Base-by-base conservation (phyloP, 768 basidiomycete genomes). In the Fistulinella prunicolor region DNA sequence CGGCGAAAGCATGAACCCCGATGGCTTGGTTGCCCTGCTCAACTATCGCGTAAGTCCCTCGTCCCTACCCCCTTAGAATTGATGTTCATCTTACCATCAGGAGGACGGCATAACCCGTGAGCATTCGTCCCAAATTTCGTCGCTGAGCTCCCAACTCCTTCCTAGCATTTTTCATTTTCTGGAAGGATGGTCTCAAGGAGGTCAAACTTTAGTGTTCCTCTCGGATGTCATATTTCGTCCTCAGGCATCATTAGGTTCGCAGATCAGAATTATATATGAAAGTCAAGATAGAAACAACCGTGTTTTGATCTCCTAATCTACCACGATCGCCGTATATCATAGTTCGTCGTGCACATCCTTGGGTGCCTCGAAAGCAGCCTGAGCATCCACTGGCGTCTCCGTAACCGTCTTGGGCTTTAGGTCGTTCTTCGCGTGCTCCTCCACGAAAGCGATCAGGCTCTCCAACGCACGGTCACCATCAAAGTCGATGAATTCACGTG, bases 101-200 rank as follows among this genome's bases (percentile, higher is more conserved):
- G 83, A 78, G 69, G 90, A 93, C 67, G 89, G 89, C 56, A 54
- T 80, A 53, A 93, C 91, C 26, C 89, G 89, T 91, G 68, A 65
- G 86, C 76, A 17, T 29, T 46, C 13, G 3, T 10, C 0, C 5
- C 7, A n/a, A 34, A 7, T 19, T 14, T 7, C 10, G 16, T 35
- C 10, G 22, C 6, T 17, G 20, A 35, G 34, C 55, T 51, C 51
- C 47, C 47, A 56, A 29, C 51, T 37, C 24, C 41, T 35, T 50
- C 42, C 40, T 57, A 87, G 91, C 92, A 42, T 94, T 89, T 68
- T 82, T 95, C 70, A 94, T 86, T 26, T 89, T 94, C 78, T 97
- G 94, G 94, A 95, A 89, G 73, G 82, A 97, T 70, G 95, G 96
- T 32, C 69, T 94, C 56, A 91, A 94, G 73, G 77, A 82, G 68